Conservation (phyloP, 345 rosid genomes). For the Brassica incana region DNA sequence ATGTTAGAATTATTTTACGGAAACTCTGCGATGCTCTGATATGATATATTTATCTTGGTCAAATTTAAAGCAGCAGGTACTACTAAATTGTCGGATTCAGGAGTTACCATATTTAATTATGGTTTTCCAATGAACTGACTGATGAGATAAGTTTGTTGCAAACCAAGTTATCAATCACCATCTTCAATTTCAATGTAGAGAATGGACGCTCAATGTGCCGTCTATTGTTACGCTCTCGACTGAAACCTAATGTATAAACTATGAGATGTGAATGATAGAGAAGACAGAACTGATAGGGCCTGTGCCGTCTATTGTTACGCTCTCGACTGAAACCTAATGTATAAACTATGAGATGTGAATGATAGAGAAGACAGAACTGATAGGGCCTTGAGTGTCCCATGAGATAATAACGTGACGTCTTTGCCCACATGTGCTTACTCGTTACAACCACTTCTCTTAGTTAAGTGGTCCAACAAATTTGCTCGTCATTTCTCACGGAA, state of each 20-base stretch:
- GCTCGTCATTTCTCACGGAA: neutral
- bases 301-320: no score
- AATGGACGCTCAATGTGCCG: neutral
- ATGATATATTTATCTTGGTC: neutral
- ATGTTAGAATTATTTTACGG: no score
- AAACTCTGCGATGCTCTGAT: neutral
- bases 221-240: neutral
- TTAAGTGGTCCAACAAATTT: constrained; percentile 12
- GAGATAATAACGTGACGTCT: constrained; percentile 18
- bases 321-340: no score
- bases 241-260: neutral
- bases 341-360: no score
- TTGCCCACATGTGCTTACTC: constrained; percentile 19
- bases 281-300: neutral
- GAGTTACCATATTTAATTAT: neutral
- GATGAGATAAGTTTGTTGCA: neutral
- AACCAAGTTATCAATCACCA: neutral
- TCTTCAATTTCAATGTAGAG: neutral
- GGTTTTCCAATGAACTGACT: neutral
- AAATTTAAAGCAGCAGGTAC: neutral
- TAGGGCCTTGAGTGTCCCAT: constrained; percentile 12
- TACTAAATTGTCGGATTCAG: neutral
- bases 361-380: no score
- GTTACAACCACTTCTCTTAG: constrained; percentile 5
- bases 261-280: neutral